phyloP scores from a whole-genome alignment of 257 asterid genomes.

The Primulina eburnea region DNA sequence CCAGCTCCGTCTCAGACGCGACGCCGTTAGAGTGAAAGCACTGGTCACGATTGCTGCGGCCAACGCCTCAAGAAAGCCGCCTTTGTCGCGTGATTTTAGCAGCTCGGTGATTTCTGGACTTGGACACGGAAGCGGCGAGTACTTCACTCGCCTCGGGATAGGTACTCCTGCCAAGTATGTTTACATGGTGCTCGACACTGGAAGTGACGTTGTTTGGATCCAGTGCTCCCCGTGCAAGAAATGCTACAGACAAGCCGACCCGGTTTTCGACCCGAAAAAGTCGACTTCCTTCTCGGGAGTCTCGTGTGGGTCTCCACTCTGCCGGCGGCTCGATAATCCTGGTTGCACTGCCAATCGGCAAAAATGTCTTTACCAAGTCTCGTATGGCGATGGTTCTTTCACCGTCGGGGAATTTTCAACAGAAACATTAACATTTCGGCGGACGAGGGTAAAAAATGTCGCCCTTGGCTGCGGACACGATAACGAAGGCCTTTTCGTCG shows the following conservation, averaged over 20 bases:
- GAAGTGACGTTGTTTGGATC: slow-evolving; percentile 87
- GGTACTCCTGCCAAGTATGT: slow-evolving; percentile 69
- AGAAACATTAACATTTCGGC: slow-evolving; percentile 78
- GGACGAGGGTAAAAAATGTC: slow-evolving; percentile 36
- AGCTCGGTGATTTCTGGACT: slow-evolving; percentile 71
- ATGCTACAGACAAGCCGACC: slow-evolving; percentile 81
- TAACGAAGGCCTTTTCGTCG: slow-evolving; percentile 77
- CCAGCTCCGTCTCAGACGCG: slow-evolving; percentile 64
- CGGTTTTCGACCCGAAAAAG: slow-evolving; percentile 60
- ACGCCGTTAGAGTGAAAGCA: slow-evolving; percentile 46
- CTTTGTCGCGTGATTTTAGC: slow-evolving; percentile 41
- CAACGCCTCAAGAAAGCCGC: slow-evolving; percentile 16
- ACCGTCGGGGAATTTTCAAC: slow-evolving; percentile 84
- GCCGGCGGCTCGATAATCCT: slow-evolving; percentile 60
- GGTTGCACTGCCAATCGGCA: slow-evolving; percentile 54
- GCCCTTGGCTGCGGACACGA: slow-evolving; percentile 91
- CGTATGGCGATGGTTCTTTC: slow-evolving; percentile 87
- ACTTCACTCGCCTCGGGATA: slow-evolving; percentile 88
- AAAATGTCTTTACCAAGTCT: slow-evolving; percentile 72
- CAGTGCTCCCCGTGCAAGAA: slow-evolving; percentile 81
- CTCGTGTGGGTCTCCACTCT: slow-evolving; percentile 57
- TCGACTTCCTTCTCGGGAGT: slow-evolving; percentile 52
- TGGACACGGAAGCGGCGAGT: slow-evolving; percentile 86
- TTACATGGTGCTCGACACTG: slow-evolving; percentile 84
- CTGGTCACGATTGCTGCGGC: slow-evolving; percentile 33